Evolutionary conservation across 2,329 filamentous ascomycete species (phyloP).

Genomic region (Aureobasidium namibiae): DNA sequence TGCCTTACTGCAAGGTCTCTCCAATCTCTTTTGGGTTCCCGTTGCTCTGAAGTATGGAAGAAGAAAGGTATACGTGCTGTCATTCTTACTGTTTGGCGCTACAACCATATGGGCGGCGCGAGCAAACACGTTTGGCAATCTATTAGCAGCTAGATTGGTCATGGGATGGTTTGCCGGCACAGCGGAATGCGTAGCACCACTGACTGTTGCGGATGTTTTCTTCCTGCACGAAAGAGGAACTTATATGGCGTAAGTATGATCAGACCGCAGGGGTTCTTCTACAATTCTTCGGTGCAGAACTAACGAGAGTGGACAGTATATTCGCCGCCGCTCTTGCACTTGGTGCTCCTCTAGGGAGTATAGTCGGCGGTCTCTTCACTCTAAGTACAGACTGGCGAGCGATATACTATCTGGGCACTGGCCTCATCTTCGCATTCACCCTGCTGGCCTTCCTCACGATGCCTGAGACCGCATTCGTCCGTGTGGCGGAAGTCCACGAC

Average conservation of each 20-base stretch:
- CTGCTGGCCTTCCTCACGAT: too few relatives aligned
- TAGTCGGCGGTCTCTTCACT: too few relatives aligned
- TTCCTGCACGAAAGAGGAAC: conserved; percentile 49
- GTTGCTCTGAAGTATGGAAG: background rate
- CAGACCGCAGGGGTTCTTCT: too few relatives aligned
- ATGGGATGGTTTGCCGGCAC: conserved; percentile 48
- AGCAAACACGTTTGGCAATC: conserved; percentile 17
- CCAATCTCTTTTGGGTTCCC: background rate
- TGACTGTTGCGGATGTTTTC: conserved; percentile 49
- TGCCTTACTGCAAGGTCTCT: background rate
- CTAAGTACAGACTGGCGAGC: too few relatives aligned
- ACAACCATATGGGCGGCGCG: background rate
- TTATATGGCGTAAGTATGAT: conserved; percentile 38
- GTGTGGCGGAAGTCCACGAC: too few relatives aligned
- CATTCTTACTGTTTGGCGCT: background rate
- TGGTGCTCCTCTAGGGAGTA: conserved; percentile 14
- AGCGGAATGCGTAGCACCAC: conserved; percentile 41
- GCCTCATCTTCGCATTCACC: too few relatives aligned
- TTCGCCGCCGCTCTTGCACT: conserved; percentile 17
- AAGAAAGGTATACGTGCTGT: background rate
- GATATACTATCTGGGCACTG: too few relatives aligned
- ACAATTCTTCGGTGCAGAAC: too few relatives aligned
- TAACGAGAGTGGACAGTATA: background rate
- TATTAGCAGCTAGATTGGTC: conserved; percentile 40
- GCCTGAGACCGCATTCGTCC: too few relatives aligned